phyloP scores from a whole-genome alignment of 176 grass and related monocot genomes.

The Zizania latifolia region DNA sequence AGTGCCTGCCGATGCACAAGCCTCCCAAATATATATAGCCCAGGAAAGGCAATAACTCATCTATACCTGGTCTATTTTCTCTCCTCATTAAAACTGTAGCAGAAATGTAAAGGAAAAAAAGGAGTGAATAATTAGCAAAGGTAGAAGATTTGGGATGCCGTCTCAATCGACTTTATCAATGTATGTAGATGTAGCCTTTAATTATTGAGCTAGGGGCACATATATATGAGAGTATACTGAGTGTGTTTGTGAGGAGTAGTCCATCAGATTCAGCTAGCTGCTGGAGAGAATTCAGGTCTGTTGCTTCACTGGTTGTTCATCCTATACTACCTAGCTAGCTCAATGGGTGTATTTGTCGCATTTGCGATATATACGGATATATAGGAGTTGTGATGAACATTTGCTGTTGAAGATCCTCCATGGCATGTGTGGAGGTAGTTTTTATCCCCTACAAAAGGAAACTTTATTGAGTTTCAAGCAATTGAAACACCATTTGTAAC shows the following conservation, averaged over 20 bases:
- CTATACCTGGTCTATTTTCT: background rate
- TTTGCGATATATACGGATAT: background rate
- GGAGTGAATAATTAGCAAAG: slow-evolving; percentile 16
- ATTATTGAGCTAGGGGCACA: background rate
- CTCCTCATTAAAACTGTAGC: background rate
- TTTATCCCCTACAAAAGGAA: background rate
- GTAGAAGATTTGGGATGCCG: background rate
- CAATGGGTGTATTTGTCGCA: background rate
- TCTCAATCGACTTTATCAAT: slow-evolving; percentile 16
- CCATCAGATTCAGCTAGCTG: background rate
- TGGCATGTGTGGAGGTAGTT: background rate
- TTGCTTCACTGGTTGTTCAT: background rate
- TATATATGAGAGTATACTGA: background rate
- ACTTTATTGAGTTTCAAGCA: background rate
- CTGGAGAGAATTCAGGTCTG: background rate
- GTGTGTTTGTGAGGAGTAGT: background rate
- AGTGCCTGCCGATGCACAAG: slow-evolving; percentile 29
- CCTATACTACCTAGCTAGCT: background rate
- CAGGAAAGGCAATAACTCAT: background rate
- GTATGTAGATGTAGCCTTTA: background rate
- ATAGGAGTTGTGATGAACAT: background rate
- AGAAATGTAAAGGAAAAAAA: background rate
- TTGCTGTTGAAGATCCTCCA: background rate
- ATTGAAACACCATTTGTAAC: background rate
- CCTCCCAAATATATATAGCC: slow-evolving; percentile 35